Evolutionary conservation across 2,329 filamentous ascomycete genomes (phyloP).

Genomic region (Westerdykella sp.): DNA sequence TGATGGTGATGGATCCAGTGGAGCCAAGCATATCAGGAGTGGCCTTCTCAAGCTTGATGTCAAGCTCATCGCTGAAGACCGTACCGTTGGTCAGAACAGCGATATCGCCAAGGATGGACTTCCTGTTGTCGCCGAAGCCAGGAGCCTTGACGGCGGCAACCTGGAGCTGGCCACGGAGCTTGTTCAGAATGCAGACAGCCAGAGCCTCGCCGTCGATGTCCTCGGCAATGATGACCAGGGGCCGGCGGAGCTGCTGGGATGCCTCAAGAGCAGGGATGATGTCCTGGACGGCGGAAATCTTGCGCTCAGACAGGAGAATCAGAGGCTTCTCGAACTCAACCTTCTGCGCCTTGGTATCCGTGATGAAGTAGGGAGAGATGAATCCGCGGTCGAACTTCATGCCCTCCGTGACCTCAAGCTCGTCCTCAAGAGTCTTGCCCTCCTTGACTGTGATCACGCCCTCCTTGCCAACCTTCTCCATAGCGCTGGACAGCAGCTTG

Average conservation of each 20-base stretch:
- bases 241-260: conserved; percentile 89
- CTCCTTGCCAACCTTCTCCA: conserved; percentile 99
- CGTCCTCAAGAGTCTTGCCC: conserved; percentile 95
- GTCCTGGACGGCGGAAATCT: conserved; percentile 98
- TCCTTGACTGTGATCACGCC: conserved; percentile 99
- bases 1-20: conserved; percentile 98
- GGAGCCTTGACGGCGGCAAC: conserved; percentile 98
- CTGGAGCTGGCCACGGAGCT: conserved; percentile 98
- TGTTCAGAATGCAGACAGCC: conserved; percentile 98
- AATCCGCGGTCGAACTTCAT: conserved; percentile 99
- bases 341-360: conserved; percentile 96
- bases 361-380: conserved; percentile 99
- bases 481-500: conserved; percentile 91
- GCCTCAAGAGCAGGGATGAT: conserved; percentile 97
- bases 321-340: conserved; percentile 99
- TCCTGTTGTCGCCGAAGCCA: conserved; percentile 99
- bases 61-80: conserved; percentile 97
- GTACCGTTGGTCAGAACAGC: conserved; percentile 93
- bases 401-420: conserved; percentile 98
- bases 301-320: conserved; percentile 98
- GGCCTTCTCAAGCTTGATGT: conserved; percentile 98
- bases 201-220: conserved; percentile 98
- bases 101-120: conserved; percentile 97
- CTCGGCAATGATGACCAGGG: conserved; percentile 97
- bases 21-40: conserved; percentile 93